Evolutionary conservation across 805 yeast genomes (phyloP), one percentile per base, ranked within the genome.

Genomic region (Ogataea methanolica): DNA sequence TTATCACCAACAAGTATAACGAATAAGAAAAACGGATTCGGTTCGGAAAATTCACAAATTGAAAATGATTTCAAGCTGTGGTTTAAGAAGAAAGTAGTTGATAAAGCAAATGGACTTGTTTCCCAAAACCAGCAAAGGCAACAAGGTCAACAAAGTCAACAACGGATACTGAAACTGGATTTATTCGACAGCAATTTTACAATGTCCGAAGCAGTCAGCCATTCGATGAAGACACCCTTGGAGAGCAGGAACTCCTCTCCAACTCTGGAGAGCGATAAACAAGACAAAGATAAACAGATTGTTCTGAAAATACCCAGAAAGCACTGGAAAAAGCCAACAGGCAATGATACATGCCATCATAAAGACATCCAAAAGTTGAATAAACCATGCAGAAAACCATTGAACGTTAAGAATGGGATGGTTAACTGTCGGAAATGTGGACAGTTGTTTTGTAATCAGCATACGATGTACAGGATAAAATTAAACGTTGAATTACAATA

Each of bases 351-450:
- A 1, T 83, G 90, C 52, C 55, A 73, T 1, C 58, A 61, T 29
- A 49, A 51, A 0, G 55, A 56, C 2, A 6, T 26, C 31, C 31
- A 26, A 9, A 26, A 26, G 11, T 26, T 26, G 31, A 26, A 26
- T 11, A 26, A 26, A 26, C 31, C 31, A 0, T 84, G 89, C 56
- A 46, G 55, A 8, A 74, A 67, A 44, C 55, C 50, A 5, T 66
- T 85, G 36, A 74, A 68, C 43, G 68, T 78, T 26, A 75, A 79
- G 48, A 76, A 74, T 53, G 88, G 86, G 0, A 64, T 74, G 2
- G 78, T 79, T 6, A 84, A 88, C 61, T 88, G 96, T 64, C 68
- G 92, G 22, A 78, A 76, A 54, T 90, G 96, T 67, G 96, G 96
- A 0, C 59, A 70, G 23, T 62, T 89, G 16, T 88, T 66, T 59